Percentiles rank a stretch among this genome's conserved stretches.
phyloP scores from a whole-genome alignment of 345 rosid genomes.

The Sisymbrium altissimum region DNA sequence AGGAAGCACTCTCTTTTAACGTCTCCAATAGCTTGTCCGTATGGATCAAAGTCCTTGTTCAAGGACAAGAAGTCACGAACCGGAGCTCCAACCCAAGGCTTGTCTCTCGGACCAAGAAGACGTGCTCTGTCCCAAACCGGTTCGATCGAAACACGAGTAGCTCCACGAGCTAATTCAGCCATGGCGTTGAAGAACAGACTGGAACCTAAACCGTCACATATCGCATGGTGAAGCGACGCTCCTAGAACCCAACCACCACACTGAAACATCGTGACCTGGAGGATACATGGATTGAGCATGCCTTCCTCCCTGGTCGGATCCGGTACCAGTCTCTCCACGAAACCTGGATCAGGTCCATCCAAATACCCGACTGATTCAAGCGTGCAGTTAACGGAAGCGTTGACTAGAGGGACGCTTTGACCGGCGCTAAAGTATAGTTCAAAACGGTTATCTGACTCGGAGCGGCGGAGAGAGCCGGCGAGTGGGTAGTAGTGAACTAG shows the following conservation, averaged over 20 bases:
- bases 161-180: conserved; percentile 77
- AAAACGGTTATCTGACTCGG: conserved; percentile 34
- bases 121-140: conserved; percentile 67
- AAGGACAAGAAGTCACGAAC: conserved; percentile 49
- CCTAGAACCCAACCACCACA: conserved; percentile 79
- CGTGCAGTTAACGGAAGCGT: conserved; percentile 54
- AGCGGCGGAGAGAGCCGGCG: conserved; percentile 44
- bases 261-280: conserved; percentile 66
- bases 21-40: conserved; percentile 35
- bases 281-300: conserved; percentile 54
- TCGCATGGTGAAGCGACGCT: conserved; percentile 60
- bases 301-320: conserved; percentile 49
- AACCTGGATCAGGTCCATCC: conserved; percentile 54
- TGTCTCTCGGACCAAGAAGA: conserved; percentile 65
- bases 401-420: conserved; percentile 56
- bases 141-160: conserved; percentile 35
- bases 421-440: conserved; percentile 42
- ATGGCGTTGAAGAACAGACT: conserved; percentile 65
- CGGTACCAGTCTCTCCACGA: conserved; percentile 56
- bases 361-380: conserved; percentile 50
- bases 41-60: conserved; percentile 47
- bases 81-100: conserved; percentile 49
- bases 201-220: conserved; percentile 83
- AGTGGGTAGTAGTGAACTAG: conserved; percentile 68
- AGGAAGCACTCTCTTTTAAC: conserved; percentile 51